phyloP scores from a whole-genome alignment of 768 basidiomycete species.

The Amanita inopinata region DNA sequence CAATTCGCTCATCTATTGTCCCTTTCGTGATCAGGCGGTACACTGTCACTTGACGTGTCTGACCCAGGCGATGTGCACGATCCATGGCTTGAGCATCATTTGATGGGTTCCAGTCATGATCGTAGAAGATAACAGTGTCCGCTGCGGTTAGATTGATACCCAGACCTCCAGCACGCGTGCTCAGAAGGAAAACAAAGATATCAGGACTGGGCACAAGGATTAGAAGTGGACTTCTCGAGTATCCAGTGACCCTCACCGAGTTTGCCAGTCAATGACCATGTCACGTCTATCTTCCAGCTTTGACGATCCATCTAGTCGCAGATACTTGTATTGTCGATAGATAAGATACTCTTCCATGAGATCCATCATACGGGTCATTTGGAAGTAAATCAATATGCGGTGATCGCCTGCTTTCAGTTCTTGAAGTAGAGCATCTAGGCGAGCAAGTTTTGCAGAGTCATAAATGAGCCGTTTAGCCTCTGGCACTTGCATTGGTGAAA shows the following conservation, averaged over 20 bases:
- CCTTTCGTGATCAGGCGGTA: constrained; percentile 91
- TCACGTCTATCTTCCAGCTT: constrained; percentile 94
- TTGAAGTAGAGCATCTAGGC: constrained; percentile 80
- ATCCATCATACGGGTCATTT: constrained; percentile 99
- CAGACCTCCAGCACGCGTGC: constrained; percentile 91
- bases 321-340: constrained; percentile 92
- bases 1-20: constrained; percentile 94
- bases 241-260: constrained; percentile 45
- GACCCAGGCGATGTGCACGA: constrained; percentile 91
- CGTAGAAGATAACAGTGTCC: constrained; percentile 93
- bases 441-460: constrained; percentile 93
- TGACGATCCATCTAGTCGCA: constrained; percentile 87
- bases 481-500: constrained; percentile 83
- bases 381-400: constrained; percentile 94
- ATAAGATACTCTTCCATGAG: constrained; percentile 98
- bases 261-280: constrained; percentile 99
- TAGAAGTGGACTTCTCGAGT: background rate
- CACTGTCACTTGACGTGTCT: constrained; percentile 95
- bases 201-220: constrained; percentile 47
- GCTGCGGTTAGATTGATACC: constrained; percentile 96
- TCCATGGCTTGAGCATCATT: constrained; percentile 99
- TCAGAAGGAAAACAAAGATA: constrained; percentile 83
- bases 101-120: constrained; percentile 95
- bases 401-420: constrained; percentile 91
- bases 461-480: constrained; percentile 92